Evolutionary conservation across 352 stramenopile genomes (phyloP).

Genomic region (Pythium myriotylum): DNA sequence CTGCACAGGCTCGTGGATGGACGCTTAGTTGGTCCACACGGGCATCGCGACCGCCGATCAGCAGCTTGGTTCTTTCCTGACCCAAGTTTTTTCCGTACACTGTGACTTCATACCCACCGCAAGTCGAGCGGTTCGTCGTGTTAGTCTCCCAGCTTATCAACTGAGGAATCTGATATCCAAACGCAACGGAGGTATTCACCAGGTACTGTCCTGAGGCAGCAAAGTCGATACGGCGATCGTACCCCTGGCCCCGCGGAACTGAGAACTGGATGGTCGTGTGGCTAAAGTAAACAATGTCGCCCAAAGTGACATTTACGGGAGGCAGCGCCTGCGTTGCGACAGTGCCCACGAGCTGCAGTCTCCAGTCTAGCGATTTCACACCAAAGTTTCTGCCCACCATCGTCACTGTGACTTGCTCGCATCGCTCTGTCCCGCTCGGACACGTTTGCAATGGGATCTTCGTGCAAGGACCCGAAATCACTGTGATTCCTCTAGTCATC

Average conservation of each 20-base stretch:
- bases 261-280: slow-evolving; percentile 64
- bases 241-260: slow-evolving; percentile 49
- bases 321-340: slow-evolving; percentile 25
- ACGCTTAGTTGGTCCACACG: slow-evolving; percentile 45
- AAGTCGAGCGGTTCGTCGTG: slow-evolving; percentile 61
- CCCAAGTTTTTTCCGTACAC: slow-evolving; percentile 74
- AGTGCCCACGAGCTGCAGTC: slow-evolving; percentile 36
- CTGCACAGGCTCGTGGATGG: slow-evolving; percentile 38
- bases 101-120: slow-evolving; percentile 56
- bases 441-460: slow-evolving; percentile 31
- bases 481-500: slow-evolving; percentile 30
- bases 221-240: slow-evolving; percentile 41
- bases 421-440: slow-evolving; percentile 44
- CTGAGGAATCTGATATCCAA: slow-evolving; percentile 47
- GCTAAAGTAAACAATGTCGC: slow-evolving; percentile 58
- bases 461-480: slow-evolving; percentile 41
- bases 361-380: slow-evolving; percentile 39
- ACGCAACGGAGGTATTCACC: slow-evolving; percentile 39
- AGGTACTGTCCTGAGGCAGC: slow-evolving; percentile 34
- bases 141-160: slow-evolving; percentile 41
- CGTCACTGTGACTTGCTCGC: slow-evolving; percentile 48
- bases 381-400: slow-evolving; percentile 61
- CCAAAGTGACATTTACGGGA: slow-evolving; percentile 34
- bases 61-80: slow-evolving; percentile 32
- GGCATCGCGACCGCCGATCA: slow-evolving; percentile 61